phyloP scores from a whole-genome alignment of 139 green algal genomes.

The Pleodorina starrii region DNA sequence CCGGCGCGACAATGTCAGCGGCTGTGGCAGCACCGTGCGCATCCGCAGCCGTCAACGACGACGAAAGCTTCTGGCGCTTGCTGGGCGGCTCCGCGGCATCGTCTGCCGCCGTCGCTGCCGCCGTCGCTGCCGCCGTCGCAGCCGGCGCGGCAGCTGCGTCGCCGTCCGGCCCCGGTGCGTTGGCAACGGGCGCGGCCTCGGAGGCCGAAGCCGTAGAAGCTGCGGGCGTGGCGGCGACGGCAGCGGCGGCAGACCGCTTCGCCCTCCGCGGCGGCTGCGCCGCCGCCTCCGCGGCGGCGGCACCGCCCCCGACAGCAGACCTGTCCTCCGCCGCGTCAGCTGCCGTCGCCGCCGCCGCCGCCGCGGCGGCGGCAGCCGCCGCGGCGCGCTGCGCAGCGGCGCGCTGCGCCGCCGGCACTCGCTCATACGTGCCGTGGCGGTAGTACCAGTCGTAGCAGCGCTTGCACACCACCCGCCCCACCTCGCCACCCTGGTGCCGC shows the following conservation, averaged over 20 bases:
- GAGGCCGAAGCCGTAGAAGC: not conserved
- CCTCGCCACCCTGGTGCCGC: conserved; percentile 10
- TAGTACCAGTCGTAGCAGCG: conserved; percentile 47
- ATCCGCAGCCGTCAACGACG: too few species aligned
- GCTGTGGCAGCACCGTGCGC: too few species aligned
- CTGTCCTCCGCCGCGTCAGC: not conserved
- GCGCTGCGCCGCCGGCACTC: not conserved
- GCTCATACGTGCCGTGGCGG: conserved; percentile 41
- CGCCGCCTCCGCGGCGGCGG: not conserved
- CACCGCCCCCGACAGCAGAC: too few species aligned
- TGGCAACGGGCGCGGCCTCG: not conserved
- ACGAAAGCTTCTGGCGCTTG: conserved; percentile 11
- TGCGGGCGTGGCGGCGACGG: not conserved
- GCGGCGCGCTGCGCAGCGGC: not conserved
- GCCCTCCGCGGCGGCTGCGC: not conserved
- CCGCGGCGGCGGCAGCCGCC: not conserved
- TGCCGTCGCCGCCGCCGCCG: not conserved
- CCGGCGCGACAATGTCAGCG: too few species aligned
- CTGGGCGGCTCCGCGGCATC: not conserved
- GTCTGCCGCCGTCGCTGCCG: not conserved
- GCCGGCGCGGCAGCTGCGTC: not conserved
- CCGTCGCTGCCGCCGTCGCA: not conserved
- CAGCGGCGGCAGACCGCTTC: not conserved
- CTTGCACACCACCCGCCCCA: conserved; percentile 31
- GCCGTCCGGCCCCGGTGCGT: not conserved